phyloP scores from a whole-genome alignment of 495 filamentous ascomycete species.

The Emericellopsis terricola region DNA sequence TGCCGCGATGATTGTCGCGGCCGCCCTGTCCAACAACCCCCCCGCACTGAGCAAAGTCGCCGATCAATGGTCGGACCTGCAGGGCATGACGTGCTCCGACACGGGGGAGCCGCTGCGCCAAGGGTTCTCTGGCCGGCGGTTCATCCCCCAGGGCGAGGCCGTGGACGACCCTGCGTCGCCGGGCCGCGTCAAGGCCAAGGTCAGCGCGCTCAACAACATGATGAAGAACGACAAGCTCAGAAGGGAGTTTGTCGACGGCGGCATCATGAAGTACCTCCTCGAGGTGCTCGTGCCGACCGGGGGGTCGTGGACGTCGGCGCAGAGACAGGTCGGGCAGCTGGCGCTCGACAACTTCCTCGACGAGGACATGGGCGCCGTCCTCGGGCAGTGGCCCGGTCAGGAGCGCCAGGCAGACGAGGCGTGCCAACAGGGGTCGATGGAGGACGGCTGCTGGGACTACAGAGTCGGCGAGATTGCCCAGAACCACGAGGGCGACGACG shows the following conservation, averaged over 20 bases:
- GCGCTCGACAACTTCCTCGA: slow-evolving; percentile 42
- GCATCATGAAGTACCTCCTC: slow-evolving; percentile 27
- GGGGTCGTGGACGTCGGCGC: slow-evolving; percentile 18
- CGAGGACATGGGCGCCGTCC: slow-evolving; percentile 32
- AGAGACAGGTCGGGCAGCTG: slow-evolving; percentile 28
- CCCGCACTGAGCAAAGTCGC: slow-evolving; percentile 32
- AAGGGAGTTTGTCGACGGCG: slow-evolving; percentile 27
- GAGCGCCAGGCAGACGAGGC: slow-evolving; percentile 10
- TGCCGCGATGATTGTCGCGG: slow-evolving; percentile 32
- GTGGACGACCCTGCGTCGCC: slow-evolving; percentile 8
- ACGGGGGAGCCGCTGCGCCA: slow-evolving; percentile 8
- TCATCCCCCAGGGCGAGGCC: neutral
- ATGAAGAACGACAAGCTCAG: slow-evolving; percentile 25
- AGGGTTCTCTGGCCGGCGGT: slow-evolving; percentile 2
- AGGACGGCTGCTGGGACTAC: slow-evolving; percentile 22
- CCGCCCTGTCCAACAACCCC: slow-evolving; percentile 41
- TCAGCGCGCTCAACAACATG: slow-evolving; percentile 21
- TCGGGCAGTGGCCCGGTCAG: slow-evolving; percentile 26
- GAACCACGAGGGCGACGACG: slow-evolving; percentile 5
- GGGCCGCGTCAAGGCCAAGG: slow-evolving; percentile 15
- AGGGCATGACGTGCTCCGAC: slow-evolving; percentile 12
- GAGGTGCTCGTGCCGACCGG: slow-evolving; percentile 20
- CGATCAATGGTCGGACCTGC: slow-evolving; percentile 18
- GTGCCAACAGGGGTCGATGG: slow-evolving; percentile 3
- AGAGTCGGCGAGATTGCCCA: slow-evolving; percentile 11